Conservation (phyloP, 257 asterid genomes). For the Primulina huaijiensis region DNA sequence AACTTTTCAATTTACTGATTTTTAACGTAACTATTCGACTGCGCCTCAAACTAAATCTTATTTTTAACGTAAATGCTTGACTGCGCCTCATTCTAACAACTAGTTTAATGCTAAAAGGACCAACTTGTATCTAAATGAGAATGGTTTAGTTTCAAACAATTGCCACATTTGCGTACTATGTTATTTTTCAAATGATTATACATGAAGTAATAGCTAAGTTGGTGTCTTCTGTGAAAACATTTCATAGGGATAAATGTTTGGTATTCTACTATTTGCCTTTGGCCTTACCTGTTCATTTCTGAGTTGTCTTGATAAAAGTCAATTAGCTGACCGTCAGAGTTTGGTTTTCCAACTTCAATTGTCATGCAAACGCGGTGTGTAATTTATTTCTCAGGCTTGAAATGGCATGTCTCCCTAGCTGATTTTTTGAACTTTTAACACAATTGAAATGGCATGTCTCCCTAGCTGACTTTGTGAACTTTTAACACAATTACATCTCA, state of each 20-base stretch:
- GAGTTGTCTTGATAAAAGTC: background rate
- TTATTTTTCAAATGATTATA: no score
- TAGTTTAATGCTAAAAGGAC: background rate
- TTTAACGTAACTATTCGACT: no score
- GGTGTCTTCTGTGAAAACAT: no score
- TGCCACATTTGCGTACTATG: background rate
- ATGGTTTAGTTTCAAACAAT: background rate
- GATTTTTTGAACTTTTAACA: slow-evolving; percentile 11
- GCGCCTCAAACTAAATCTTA: no score
- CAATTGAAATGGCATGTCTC: background rate
- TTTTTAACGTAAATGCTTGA: background rate
- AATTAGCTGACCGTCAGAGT: background rate
- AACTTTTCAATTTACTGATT: background rate
- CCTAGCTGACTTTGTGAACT: slow-evolving; percentile 14
- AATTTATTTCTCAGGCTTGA: background rate
- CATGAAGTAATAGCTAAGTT: no score
- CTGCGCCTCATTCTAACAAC: background rate
- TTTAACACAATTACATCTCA: background rate
- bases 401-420: slow-evolving; percentile 1
- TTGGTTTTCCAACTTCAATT: background rate
- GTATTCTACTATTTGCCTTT: background rate
- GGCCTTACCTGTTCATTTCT: background rate
- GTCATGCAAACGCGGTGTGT: background rate
- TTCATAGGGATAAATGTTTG: no score
- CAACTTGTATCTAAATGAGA: background rate